Percentiles rank a stretch among this genome's conserved stretches.
These are phyloP conservation scores for Steccherinum ochraceum DNA, from an alignment of 768 basidiomycete species.

Conservation along the genomic window DNA sequence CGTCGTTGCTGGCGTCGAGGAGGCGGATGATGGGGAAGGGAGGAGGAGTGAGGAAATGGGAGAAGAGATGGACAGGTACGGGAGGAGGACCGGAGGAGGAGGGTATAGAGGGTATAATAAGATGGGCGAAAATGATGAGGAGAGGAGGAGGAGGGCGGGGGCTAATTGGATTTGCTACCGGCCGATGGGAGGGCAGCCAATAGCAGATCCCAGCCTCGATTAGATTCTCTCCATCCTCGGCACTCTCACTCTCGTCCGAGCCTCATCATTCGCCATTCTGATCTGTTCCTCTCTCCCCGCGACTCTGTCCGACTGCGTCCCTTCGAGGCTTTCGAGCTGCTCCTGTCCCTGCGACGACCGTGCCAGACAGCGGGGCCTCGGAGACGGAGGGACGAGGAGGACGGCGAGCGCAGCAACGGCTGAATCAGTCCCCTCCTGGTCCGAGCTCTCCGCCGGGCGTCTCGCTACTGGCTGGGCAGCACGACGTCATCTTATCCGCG, in stretches of 20 bases:
- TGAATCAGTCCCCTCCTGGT: too few relatives aligned
- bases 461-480: too few relatives aligned
- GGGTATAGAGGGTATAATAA: neutral
- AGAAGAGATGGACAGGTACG: neutral
- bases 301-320: neutral
- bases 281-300: neutral
- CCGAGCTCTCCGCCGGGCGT: neutral
- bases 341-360: neutral
- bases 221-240: neutral
- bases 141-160: too few relatives aligned
- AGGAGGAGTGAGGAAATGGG: conserved; percentile 11
- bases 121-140: neutral
- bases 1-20: conserved; percentile 1
- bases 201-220: too few relatives aligned
- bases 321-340: neutral
- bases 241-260: neutral
- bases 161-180: too few relatives aligned
- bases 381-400: too few relatives aligned
- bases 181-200: too few relatives aligned
- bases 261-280: neutral
- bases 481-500: too few relatives aligned
- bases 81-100: conserved; percentile 8
- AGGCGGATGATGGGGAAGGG: neutral
- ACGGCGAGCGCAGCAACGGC: too few relatives aligned
- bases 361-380: neutral